Base-by-base conservation (phyloP, 805 yeast genomes). In the Candida argentea region DNA sequence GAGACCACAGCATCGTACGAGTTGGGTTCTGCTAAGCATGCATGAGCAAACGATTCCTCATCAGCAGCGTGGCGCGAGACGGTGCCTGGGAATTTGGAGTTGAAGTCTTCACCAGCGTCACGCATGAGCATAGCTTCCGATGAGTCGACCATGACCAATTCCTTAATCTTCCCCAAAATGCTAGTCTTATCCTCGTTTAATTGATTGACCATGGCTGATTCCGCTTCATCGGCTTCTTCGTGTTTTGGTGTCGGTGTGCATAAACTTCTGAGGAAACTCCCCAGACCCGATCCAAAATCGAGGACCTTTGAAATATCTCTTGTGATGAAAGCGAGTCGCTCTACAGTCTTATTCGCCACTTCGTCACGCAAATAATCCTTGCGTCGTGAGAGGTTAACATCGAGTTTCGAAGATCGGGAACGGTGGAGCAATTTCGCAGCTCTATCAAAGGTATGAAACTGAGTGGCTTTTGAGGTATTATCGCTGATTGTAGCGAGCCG, bases 301-400 rank as follows among this genome's bases (percentile, higher is more conserved):
- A 83, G 52, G 20, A 78, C 66, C 13, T 60, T 57, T 12, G 66
- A 57, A 40, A 82, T 76, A 14, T 68, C 67, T 27, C 86, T 61
- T 25, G 79, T 73, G 27, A 84, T 68, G 48, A 81, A 78, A 2
- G 85, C 75, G 29, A 84, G 51, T 37, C 94, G 62, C 37, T 83
- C 93, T 15, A 82, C 71, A 6, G 86, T 75, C 29, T 82, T 67
- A 14, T 61, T 44, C 1, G 91, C 86, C 5, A 81, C 72, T 46
- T 82, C 91, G 42, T 78, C 76, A 23, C 86, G 61, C 15, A 84
- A 52, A 42, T 82, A 84, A 38, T 84, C 93, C 7, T 70, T 81
- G 36, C 68, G 60, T 12, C 73, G 54, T 10, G 76, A 65, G 24
- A 46, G 43, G 6, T 57, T 56, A 3, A 67, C 69, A 12, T 55